Conservation (phyloP, 257 asterid species). For the Schizonepeta tenuifolia region DNA sequence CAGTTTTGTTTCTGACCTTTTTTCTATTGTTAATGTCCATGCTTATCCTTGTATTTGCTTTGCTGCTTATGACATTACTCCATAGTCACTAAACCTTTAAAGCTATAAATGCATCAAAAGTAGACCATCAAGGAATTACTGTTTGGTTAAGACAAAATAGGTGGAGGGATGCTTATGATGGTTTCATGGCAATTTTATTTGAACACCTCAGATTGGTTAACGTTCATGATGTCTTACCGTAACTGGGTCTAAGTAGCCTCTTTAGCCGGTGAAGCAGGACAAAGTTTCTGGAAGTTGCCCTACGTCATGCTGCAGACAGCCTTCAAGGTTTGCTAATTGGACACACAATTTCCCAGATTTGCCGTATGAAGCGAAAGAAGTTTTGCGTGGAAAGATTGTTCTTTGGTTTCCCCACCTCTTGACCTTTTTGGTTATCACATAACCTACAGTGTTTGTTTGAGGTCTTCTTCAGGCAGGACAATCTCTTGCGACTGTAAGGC, state of each 20-base stretch:
- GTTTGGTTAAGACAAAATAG: conserved; percentile 18
- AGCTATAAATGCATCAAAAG: conserved; percentile 20
- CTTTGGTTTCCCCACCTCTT: conserved; percentile 9
- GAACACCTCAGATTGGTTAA: conserved; percentile 24
- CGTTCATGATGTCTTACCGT: neutral
- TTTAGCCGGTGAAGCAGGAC: conserved; percentile 8
- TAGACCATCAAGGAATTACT: conserved; percentile 28
- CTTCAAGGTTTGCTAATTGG: conserved; percentile 7
- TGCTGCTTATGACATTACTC: conserved; percentile 13
- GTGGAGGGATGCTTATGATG: conserved; percentile 7
- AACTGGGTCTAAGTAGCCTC: conserved; percentile 30
- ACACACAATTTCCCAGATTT: neutral
- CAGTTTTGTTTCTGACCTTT: conserved; percentile 4
- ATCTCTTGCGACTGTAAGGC: conserved; percentile 18
- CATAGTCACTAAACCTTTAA: neutral
- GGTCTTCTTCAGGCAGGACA: conserved; percentile 5
- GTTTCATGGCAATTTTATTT: conserved; percentile 19
- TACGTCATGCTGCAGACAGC: conserved; percentile 17
- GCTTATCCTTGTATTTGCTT: conserved; percentile 20
- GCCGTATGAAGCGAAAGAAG: neutral
- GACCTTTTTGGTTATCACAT: neutral
- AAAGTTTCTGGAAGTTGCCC: conserved; percentile 6
- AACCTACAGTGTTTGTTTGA: conserved; percentile 11
- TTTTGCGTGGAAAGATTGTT: conserved; percentile 16
- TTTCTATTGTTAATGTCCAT: neutral